Base-by-base conservation (phyloP, 345 rosid species). In the Heritiera fomes region DNA sequence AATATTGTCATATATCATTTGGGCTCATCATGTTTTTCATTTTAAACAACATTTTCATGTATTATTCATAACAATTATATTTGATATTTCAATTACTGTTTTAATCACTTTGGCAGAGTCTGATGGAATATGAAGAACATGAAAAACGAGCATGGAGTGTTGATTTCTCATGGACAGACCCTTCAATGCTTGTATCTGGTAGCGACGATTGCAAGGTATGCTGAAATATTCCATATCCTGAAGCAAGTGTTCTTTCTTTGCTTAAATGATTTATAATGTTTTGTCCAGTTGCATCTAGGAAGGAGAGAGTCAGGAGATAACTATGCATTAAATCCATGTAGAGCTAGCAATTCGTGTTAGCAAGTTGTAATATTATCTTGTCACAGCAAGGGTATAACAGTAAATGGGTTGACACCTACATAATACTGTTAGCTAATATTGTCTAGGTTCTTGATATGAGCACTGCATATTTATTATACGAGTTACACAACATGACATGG, bases 121-220 rank as follows among this genome's bases (percentile, higher is more conserved):
- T 96, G 74, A 91, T 94, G 99, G 97, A 94, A 86, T 96, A 94
- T 81, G 99, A 96, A 86, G 99, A 96, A 86, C 99, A 96, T 81
- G 98, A 94, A 79, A 96, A 94, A 80, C 97, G 98, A 55, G 99
- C 98, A 58, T 96, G 99, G 99, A 94, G 99, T 86, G 99, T 96
- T 82, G 99, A 96, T 83, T 96, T 94, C 85, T 96, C 98, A 63
- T 84, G 86, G 72, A 90, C 94, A 10, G 99, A 96, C 71, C 97
- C 98, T 10, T 88, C 98, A 6, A 90, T 92, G 97, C 99, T 96
- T 68, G 97, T 96, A 45, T 96, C 99, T 87, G 99, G 99, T 52
- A 92, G 99, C 53, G 99, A 96, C 80, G 99, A 96, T 81, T 92
- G 97, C 75, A 94, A 96, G 99, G 99, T 94, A 87, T 38, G 18